Base-by-base conservation (phyloP, 1,139 yeast species). In the Kurtzmaniella quercitrusa region DNA sequence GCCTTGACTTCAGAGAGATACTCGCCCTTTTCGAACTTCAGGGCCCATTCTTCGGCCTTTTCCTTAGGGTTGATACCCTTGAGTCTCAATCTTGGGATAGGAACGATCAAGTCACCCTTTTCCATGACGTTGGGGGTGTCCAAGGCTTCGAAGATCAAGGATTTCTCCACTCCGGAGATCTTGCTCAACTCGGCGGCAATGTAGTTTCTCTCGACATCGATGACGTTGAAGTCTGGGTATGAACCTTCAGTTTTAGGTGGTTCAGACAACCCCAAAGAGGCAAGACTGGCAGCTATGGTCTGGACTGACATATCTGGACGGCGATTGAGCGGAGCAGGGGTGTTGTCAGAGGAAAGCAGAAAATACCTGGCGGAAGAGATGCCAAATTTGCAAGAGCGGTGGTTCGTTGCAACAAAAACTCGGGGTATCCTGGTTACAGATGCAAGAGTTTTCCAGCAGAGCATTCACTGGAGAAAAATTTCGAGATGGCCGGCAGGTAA, bases 91-190 rank as follows among this genome's bases (percentile, higher is more conserved):
- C 98, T 82, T 56, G 98, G 98, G 41, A 93, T 77, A 38, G 99
- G 98, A 46, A 93, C 79, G 53, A 91, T 76, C 58, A 93, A 77
- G 64, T 93, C 99, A 58, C 98, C 98, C 62, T 94, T 86, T 48
- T 89, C 97, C 53, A 86, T 68, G 40, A 91, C 82, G 51, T 79
- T 75, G 34, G 97, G 90, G 73, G 94, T 81, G 66, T 93, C 98
- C 58, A 93, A 77, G 39, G 96, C 90, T 48, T 90, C 87, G 66
- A 77, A 89, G 51, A 91, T 87, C 42, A 87, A 64, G 11, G 71
- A 69, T 48, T 77, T 70, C 48, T 84, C 85, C 39, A 90, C 95
- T 29, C 83, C 83, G 17, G 95, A 74, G 53, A 94, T 73, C 51
- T 76, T 72, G 50, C 86, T 74, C 50, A 93, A 76, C 63, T 91